Percentiles rank a stretch among this genome's conserved stretches.
Evolutionary conservation across 768 basidiomycete genomes (phyloP).

Genomic region (Tulasnella sp.): DNA sequence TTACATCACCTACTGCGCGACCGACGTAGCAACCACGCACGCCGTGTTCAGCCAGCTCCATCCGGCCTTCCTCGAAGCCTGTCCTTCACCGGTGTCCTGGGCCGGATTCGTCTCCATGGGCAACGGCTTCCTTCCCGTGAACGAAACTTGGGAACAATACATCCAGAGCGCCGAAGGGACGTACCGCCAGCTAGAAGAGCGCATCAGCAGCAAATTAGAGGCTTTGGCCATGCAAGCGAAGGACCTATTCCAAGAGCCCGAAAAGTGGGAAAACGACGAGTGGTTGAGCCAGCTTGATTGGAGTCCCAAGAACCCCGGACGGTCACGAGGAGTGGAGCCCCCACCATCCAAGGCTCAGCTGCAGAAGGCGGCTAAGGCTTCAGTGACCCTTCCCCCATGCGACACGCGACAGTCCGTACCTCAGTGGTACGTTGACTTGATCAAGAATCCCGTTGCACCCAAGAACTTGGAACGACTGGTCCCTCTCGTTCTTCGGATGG

Average conservation of each 20-base stretch:
- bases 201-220: constrained; percentile 47
- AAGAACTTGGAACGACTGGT: constrained; percentile 41
- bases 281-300: constrained; percentile 92
- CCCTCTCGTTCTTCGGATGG: constrained; percentile 54
- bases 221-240: constrained; percentile 53
- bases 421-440: constrained; percentile 46
- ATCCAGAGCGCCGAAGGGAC: constrained; percentile 62
- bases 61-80: constrained; percentile 68
- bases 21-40: constrained; percentile 77
- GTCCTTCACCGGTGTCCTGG: constrained; percentile 88
- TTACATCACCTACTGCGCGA: constrained; percentile 79
- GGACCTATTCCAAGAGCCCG: constrained; percentile 34
- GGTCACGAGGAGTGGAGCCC: constrained; percentile 47
- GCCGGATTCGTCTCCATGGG: constrained; percentile 88
- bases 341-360: constrained; percentile 18
- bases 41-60: constrained; percentile 64
- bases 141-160: constrained; percentile 81
- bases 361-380: not conserved
- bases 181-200: constrained; percentile 58
- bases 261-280: constrained; percentile 55
- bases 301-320: constrained; percentile 72
- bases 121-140: constrained; percentile 80
- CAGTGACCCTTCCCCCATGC: not conserved
- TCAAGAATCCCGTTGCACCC: constrained; percentile 32
- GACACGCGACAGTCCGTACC: constrained; percentile 27